Conservation (phyloP, 73 alveolate species). For the Uronychia setigera region DNA sequence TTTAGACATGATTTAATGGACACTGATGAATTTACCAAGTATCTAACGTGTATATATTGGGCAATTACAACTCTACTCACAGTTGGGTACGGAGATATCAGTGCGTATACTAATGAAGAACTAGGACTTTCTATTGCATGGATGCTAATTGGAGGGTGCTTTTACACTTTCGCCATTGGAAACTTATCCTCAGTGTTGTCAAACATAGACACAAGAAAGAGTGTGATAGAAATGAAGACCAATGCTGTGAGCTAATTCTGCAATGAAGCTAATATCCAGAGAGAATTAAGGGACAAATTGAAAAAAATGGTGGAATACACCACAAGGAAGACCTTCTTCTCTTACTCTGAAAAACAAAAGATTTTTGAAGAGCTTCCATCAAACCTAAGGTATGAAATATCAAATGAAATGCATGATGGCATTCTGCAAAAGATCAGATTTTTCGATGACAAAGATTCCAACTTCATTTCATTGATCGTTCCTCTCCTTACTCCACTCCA, state of each 20-base stretch:
- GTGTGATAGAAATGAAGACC: background rate
- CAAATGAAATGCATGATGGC: conserved; percentile 57
- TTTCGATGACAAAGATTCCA: conserved; percentile 63
- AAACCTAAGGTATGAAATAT: conserved; percentile 48
- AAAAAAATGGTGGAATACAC: conserved; percentile 43
- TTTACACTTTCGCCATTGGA: conserved; percentile 71
- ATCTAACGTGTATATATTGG: conserved; percentile 65
- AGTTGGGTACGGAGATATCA: conserved; percentile 78
- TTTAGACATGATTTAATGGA: conserved; percentile 59
- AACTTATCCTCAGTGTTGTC: conserved; percentile 62
- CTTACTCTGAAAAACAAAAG: conserved; percentile 45
- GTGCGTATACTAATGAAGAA: conserved; percentile 63
- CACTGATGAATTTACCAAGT: conserved; percentile 26
- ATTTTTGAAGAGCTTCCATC: conserved; percentile 56
- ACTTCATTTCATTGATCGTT: conserved; percentile 50
- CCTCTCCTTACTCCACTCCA: conserved; percentile 62
- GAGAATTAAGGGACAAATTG: conserved; percentile 34
- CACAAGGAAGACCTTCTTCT: conserved; percentile 28
- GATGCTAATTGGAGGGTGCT: conserved; percentile 71
- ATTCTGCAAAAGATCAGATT: conserved; percentile 42
- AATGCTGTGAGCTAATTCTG: conserved; percentile 3
- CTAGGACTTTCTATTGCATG: conserved; percentile 50
- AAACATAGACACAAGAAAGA: conserved; percentile 17
- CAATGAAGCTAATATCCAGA: conserved; percentile 21
- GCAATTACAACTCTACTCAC: conserved; percentile 57